Percentiles rank a stretch among this genome's conserved stretches.
These are phyloP conservation scores for Barnettozyma californica DNA, from an alignment of 805 yeast genomes.

Conservation along the genomic window DNA sequence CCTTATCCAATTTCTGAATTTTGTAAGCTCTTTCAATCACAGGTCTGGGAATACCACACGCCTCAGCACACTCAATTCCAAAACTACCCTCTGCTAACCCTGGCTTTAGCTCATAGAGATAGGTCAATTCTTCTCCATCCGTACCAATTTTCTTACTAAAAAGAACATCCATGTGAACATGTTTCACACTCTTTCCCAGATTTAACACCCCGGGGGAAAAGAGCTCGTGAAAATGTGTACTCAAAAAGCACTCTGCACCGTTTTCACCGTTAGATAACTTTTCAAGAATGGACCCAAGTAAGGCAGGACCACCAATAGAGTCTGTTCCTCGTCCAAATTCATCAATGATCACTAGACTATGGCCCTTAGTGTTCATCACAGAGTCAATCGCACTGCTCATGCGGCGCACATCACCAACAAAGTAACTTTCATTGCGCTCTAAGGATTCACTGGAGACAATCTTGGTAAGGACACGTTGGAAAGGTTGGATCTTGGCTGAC, in stretches of 20 bases:
- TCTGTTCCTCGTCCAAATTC: constrained; percentile 54
- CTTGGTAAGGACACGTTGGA: constrained; percentile 43
- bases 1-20: constrained; percentile 17
- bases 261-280: constrained; percentile 11
- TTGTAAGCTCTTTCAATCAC: constrained; percentile 31
- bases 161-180: constrained; percentile 32
- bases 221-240: constrained; percentile 42
- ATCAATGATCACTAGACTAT: constrained; percentile 43
- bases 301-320: constrained; percentile 39
- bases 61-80: constrained; percentile 38
- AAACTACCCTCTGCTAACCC: constrained; percentile 32
- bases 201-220: constrained; percentile 26
- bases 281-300: constrained; percentile 36
- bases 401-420: constrained; percentile 43
- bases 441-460: constrained; percentile 37
- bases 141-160: constrained; percentile 5
- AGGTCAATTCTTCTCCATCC: constrained; percentile 20
- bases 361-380: constrained; percentile 3
- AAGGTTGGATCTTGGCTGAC: constrained; percentile 40
- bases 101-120: constrained; percentile 28
- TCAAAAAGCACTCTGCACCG: constrained; percentile 28
- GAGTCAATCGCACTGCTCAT: constrained; percentile 37
- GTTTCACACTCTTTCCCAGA: constrained; percentile 20
- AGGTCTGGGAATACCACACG: constrained; percentile 29
- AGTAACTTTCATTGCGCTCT: constrained; percentile 40